Conservation (phyloP, 768 basidiomycete genomes). For the Ephemerocybe angulata region DNA sequence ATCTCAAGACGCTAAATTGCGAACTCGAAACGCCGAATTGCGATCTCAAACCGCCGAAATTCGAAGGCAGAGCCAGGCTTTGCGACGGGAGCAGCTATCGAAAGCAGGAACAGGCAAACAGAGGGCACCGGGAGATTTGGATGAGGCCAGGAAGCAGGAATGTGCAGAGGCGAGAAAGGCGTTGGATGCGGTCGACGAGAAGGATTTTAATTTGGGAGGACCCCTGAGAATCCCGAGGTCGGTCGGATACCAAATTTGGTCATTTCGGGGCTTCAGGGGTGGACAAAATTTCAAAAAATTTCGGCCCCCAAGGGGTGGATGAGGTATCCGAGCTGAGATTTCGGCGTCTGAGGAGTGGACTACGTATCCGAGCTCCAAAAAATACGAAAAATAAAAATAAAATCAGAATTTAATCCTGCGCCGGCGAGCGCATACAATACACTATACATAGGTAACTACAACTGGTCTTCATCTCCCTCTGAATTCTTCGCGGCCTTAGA, state of each 20-base stretch:
- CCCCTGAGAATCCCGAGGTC: background rate
- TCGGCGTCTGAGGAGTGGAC: background rate
- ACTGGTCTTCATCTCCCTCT: background rate
- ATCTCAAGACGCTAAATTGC: too few species aligned
- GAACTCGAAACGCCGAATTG: too few species aligned
- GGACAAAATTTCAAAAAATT: background rate
- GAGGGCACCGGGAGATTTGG: too few species aligned
- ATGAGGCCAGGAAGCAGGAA: too few species aligned
- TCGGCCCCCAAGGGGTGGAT: background rate
- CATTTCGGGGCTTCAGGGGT: background rate
- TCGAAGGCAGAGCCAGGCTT: too few species aligned
- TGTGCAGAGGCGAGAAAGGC: too few species aligned
- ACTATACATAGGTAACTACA: background rate
- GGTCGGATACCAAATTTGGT: background rate
- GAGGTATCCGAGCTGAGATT: background rate
- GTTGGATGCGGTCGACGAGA: too few species aligned
- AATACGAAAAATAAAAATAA: background rate
- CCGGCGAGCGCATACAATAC: background rate
- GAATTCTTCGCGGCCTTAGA: too few species aligned
- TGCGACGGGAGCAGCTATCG: too few species aligned
- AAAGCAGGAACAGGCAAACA: too few species aligned
- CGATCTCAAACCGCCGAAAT: too few species aligned
- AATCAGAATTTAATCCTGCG: background rate
- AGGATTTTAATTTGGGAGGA: too few species aligned
- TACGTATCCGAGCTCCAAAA: background rate